A percentile compares a stretch with the other conserved stretches of the same genome.
These are phyloP conservation scores for Nadsonia starkeyi-henricii DNA, from an alignment of 1,139 yeast species.

Conservation along the genomic window DNA sequence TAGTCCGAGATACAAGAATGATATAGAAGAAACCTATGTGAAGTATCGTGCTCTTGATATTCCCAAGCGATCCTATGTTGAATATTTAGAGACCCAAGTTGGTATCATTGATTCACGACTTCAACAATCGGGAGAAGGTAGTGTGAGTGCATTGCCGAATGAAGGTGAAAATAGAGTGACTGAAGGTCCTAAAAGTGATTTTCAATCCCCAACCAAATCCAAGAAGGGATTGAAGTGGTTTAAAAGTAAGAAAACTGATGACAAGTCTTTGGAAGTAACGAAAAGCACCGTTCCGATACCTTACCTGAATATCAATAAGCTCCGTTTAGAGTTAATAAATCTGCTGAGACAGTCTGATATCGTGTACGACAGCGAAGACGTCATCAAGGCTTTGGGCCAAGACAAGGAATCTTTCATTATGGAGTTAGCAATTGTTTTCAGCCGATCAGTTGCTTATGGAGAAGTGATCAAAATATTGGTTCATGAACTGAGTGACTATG, in stretches of 20 bases:
- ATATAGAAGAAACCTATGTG: conserved; percentile 14
- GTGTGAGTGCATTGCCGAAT: background rate
- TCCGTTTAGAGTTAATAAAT: conserved; percentile 18
- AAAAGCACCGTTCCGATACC: background rate
- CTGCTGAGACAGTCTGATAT: conserved; percentile 15
- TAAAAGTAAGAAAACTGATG: conserved; percentile 8
- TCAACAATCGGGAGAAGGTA: background rate
- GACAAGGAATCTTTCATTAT: conserved; percentile 15
- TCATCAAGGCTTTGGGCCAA: conserved; percentile 15
- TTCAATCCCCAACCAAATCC: conserved; percentile 5
- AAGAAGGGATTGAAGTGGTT: background rate
- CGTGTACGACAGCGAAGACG: conserved; percentile 17
- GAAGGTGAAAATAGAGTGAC: conserved; percentile 8
- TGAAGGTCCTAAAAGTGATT: conserved; percentile 2
- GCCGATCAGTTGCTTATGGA: conserved; percentile 22
- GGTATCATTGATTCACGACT: background rate
- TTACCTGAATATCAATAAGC: conserved; percentile 7
- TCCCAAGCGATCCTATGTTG: conserved; percentile 25
- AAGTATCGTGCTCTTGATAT: conserved; percentile 19
- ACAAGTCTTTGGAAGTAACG: conserved; percentile 3
- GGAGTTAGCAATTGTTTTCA: conserved; percentile 24
- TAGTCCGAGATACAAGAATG: conserved; percentile 6
- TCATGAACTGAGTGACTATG: conserved; percentile 22
- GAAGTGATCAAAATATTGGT: conserved; percentile 23
- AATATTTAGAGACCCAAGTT: conserved; percentile 15